These are phyloP conservation scores for Ogataea methanolica DNA, from an alignment of 805 yeast genomes.

Conservation along the genomic window DNA sequence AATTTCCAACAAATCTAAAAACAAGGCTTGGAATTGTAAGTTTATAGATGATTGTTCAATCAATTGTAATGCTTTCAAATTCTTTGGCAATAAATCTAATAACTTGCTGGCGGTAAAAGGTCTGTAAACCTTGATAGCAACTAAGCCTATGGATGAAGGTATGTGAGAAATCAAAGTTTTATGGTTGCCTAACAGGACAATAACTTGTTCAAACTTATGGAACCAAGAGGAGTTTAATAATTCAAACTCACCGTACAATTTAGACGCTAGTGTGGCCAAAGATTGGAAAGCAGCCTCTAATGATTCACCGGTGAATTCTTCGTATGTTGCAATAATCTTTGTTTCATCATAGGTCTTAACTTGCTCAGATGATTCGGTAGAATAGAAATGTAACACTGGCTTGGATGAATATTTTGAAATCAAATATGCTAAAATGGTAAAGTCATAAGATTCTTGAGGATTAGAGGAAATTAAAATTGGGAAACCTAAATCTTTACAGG, in stretches of 20 bases:
- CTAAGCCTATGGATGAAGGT: conserved; percentile 35
- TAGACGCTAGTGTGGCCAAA: conserved; percentile 23
- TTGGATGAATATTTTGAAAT: conserved; percentile 43
- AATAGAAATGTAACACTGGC: conserved; percentile 72
- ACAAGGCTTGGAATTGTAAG: conserved; percentile 37
- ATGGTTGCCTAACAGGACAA: conserved; percentile 63
- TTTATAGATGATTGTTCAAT: conserved; percentile 57
- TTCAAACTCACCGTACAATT: conserved; percentile 36
- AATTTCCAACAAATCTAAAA: conserved; percentile 70
- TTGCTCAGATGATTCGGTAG: conserved; percentile 12
- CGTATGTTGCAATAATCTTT: conserved; percentile 7
- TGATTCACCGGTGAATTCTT: conserved; percentile 22
- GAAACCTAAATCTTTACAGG: conserved; percentile 65
- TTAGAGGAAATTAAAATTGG: conserved; percentile 65
- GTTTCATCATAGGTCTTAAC: conserved; percentile 5
- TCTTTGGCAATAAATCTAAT: conserved; percentile 44
- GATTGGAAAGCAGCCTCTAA: conserved; percentile 31
- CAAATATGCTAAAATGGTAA: conserved; percentile 55
- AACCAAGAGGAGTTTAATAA: conserved; percentile 26
- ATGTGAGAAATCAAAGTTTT: conserved; percentile 6
- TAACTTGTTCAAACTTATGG: conserved; percentile 31
- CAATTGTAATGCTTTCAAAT: conserved; percentile 50
- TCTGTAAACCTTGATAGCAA: conserved; percentile 61
- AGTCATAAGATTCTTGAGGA: conserved; percentile 46
- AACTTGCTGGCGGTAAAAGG: conserved; percentile 63